Base-by-base conservation (phyloP, 2,329 filamentous ascomycete genomes). In the Beauveria sp. region DNA sequence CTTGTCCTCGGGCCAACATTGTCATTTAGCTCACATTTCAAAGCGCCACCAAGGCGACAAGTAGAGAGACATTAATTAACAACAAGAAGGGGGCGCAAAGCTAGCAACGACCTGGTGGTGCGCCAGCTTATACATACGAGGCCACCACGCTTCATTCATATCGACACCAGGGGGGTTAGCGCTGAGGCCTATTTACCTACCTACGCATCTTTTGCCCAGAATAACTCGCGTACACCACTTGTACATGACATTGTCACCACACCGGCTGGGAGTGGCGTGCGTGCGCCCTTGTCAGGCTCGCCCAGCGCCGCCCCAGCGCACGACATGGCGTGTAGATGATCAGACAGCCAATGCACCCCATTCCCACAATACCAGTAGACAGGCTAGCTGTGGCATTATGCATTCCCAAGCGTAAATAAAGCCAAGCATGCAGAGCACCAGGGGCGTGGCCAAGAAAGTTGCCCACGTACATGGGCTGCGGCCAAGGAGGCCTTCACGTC, bases 21-120 rank as follows among this genome's bases (percentile, higher is more conserved):
- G 26, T 53, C 49, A 34, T 53, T 34, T 55, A 43, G 51, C 43
- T 48, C 43, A 51, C 34, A 38, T 40, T 61, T 38, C 31, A 22
- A 50, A 48, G 59, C 50, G 55, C 59, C 59, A 61, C 59, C 16
- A 48, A 20, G 18, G 50, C 24, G 48, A 46, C 38, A 61, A 51
- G 7, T 22, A 20, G 43, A 61, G 50, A 61, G 42, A 61, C 59
- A 55, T 58, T 50, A 46, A 46, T 50, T 42, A 40, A 42, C 48
- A 38, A 24, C 26, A 28, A 28, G 43, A 28, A 40, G 45, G 28
- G 55, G 53, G 40, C 28, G 55, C 45, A 57, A n/a, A 50, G 45
- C 55, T 58, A 50, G 26, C 31, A 40, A 31, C 20, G 10, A 38
- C 42, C 34, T 26, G 45, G 55, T 58, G 45, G 54, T 28, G 55